Evolutionary conservation across 164 flowering plant genomes (phyloP), one percentile per base, ranked within the genome.

Genomic region (Berberis vulgaris): DNA sequence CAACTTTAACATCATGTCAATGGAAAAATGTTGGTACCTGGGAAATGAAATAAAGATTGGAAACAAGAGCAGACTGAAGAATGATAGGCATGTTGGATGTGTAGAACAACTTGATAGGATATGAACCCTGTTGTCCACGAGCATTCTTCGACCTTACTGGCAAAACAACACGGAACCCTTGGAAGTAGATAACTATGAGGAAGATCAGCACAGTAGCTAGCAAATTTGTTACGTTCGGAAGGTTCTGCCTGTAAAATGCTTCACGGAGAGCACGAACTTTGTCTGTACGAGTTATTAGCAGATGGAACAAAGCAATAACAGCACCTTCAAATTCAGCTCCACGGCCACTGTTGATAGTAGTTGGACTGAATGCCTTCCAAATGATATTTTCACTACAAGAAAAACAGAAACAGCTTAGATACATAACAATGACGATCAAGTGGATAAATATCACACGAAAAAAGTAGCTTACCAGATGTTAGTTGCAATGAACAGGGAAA

Each of bases 41-140:
- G 59, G 93, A 87, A 67, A 87, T 85, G 69, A 87, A 87, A 74
- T 87, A 87, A 6, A 87, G 80, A 60, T 87, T 85, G 68, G 89
- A 71, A 0, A 87, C 93, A 72, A 87, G 93, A 1, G 93, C 93
- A 69, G 93, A 87, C 52, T 85, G 89, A 41, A 87, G 73, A 73
- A 87, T 85, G 70, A 86, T 86, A 55, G 92, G 92, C 92, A 86
- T 86, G 76, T 86, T 86, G 54, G 92, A 84, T 63, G 89, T 86
- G 79, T 86, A 86, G 75, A 86, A 86, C 62, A 86, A 73, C 72
- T 86, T 86, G 69, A 86, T 86, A 3, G 91, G 91, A 52, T 86
- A 86, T 57, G 91, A 86, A n/a, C 91, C 91, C 73, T 86, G 91
- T 56, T 86, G 91, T 46, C 91, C 91, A 53, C 91, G 83, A 39